phyloP scores from a whole-genome alignment of 192 early-diverging fungal genomes.

The Paraglomus brasilianum region DNA sequence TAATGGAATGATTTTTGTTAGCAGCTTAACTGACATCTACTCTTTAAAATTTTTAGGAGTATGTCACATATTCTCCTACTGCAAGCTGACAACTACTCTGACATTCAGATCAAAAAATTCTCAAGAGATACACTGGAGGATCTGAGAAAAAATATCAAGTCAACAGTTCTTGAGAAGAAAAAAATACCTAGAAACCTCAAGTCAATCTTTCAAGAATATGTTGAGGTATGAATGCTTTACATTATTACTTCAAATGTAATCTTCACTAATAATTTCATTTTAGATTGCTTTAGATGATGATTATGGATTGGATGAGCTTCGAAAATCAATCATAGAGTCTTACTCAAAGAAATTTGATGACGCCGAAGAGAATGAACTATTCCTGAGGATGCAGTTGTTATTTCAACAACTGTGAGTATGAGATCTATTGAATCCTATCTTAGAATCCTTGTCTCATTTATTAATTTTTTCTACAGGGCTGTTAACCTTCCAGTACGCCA shows the following conservation, averaged over 20 bases:
- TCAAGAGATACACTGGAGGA: slow-evolving; percentile 18
- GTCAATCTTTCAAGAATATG: slow-evolving; percentile 4
- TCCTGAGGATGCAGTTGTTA: slow-evolving; percentile 9
- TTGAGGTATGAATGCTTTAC: background rate
- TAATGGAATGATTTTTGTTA: background rate
- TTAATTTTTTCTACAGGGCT: slow-evolving; percentile 18
- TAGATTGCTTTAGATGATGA: slow-evolving; percentile 29
- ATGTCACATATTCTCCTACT: slow-evolving; percentile 18
- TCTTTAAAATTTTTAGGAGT: slow-evolving; percentile 21
- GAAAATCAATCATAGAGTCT: slow-evolving; percentile 6
- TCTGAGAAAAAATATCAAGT: slow-evolving; percentile 15
- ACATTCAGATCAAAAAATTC: slow-evolving; percentile 15
- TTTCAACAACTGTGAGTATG: slow-evolving; percentile 20
- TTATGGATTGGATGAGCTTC: slow-evolving; percentile 10
- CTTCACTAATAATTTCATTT: slow-evolving; percentile 14
- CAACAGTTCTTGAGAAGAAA: slow-evolving; percentile 16
- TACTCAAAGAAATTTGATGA: slow-evolving; percentile 12
- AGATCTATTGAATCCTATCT: too few species aligned
- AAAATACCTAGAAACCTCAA: slow-evolving; percentile 11
- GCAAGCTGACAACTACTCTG: slow-evolving; percentile 7
- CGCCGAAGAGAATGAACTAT: background rate
- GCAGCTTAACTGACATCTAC: slow-evolving; percentile 2
- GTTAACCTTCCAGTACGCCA: slow-evolving; percentile 3
- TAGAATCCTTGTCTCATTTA: too few species aligned
- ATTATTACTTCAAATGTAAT: background rate